phyloP scores from a whole-genome alignment of 768 basidiomycete genomes.

The Dictyophora rubrovolvata region DNA sequence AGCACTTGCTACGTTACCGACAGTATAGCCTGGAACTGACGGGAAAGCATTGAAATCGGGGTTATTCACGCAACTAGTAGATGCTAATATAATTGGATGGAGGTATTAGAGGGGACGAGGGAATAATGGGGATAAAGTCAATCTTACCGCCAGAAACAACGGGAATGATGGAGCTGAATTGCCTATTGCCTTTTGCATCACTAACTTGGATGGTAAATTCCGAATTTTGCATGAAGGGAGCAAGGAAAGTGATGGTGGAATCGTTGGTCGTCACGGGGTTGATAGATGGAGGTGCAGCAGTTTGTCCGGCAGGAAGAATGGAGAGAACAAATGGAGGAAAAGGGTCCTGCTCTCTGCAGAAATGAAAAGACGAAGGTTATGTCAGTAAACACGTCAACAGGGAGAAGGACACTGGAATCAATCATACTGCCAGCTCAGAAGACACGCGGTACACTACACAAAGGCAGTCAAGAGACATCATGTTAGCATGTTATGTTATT shows the following conservation, averaged over 20 bases:
- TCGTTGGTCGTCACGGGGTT: background rate
- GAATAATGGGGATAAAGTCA: background rate
- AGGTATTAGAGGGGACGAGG: background rate
- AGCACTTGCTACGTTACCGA: too few relatives aligned
- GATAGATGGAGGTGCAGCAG: background rate
- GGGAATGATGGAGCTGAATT: background rate
- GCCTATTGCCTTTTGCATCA: background rate
- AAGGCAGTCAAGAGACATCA: background rate
- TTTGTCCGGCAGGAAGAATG: background rate
- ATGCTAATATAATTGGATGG: background rate
- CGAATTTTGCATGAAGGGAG: background rate
- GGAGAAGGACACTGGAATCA: background rate
- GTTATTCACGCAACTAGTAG: background rate
- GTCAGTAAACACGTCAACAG: too few relatives aligned
- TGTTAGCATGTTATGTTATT: too few relatives aligned
- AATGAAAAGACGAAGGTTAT: too few relatives aligned
- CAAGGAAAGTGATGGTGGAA: background rate
- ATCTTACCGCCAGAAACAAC: background rate
- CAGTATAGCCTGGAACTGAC: too few relatives aligned
- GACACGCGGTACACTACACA: background rate
- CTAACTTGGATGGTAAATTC: background rate
- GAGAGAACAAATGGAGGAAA: background rate
- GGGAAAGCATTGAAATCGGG: too few relatives aligned
- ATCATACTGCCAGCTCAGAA: background rate
- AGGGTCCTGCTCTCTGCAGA: background rate